phyloP scores from a whole-genome alignment of 345 rosid genomes.

The Ailanthus altissimus region DNA sequence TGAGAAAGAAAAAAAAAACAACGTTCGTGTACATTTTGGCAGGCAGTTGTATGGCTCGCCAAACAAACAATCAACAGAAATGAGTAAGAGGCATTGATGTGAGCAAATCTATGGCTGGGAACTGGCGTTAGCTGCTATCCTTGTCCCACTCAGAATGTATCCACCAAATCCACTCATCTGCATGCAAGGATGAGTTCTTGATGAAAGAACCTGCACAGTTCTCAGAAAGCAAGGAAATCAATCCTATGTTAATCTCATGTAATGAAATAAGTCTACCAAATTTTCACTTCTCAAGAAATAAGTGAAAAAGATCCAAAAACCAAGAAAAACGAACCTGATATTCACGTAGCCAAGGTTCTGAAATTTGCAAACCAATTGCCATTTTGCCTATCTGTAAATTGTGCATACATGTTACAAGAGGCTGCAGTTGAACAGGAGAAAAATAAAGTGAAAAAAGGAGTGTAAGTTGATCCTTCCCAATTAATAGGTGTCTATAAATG shows the following conservation, averaged over 20 bases:
- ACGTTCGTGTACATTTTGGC: neutral
- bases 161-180: constrained; percentile 90
- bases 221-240: neutral
- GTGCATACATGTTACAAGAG: constrained; percentile 88
- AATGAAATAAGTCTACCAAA: neutral
- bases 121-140: constrained; percentile 32
- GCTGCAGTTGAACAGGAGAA: constrained; percentile 42
- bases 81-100: neutral
- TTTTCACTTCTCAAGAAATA: neutral
- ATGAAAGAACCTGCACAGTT: constrained; percentile 72
- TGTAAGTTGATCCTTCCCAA: neutral
- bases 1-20: neutral
- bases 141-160: constrained; percentile 80
- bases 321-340: constrained; percentile 50
- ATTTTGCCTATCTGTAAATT: constrained; percentile 71
- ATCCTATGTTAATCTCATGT: neutral
- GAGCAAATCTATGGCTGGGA: neutral
- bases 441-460: neutral
- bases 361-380: constrained; percentile 83
- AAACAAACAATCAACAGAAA: neutral
- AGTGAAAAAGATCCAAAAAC: neutral
- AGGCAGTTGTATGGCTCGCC: neutral
- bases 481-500: neutral
- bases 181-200: constrained; percentile 93
- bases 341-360: constrained; percentile 97